phyloP scores from a whole-genome alignment of 306 rosid species.

The Rosa rugosa region DNA sequence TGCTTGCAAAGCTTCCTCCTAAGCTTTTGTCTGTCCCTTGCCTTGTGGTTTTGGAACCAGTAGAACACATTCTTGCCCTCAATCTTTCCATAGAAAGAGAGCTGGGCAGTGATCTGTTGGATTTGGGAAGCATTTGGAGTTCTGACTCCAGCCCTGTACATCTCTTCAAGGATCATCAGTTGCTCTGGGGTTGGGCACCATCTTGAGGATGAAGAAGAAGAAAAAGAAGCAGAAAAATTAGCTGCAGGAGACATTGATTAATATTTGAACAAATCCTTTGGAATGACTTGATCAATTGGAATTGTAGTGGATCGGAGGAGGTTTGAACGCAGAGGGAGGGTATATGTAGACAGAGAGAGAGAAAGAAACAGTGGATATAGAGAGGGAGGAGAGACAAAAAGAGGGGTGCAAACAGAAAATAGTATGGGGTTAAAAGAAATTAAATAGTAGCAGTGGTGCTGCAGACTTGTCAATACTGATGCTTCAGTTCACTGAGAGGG shows the following conservation, averaged over 20 bases:
- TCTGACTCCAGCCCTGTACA: conserved; percentile 72
- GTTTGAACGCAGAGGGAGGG: conserved; percentile 9
- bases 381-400: conserved; percentile 47
- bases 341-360: conserved; percentile 51
- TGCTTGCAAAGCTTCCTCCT: conserved; percentile 78
- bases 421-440: conserved; percentile 28
- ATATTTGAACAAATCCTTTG: neutral
- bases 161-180: conserved; percentile 84
- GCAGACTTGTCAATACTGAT: conserved; percentile 35
- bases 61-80: conserved; percentile 94
- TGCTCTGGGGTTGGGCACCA: conserved; percentile 97
- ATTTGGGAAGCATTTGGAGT: conserved; percentile 89
- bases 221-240: conserved; percentile 22
- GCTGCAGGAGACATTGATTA: conserved; percentile 54
- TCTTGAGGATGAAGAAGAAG: conserved; percentile 50
- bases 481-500: neutral
- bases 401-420: conserved; percentile 26
- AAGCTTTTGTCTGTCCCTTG: conserved; percentile 85
- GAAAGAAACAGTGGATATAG: conserved; percentile 45
- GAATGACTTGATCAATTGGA: neutral
- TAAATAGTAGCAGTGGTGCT: conserved; percentile 34
- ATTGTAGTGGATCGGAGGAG: neutral
- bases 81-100: conserved; percentile 83
- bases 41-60: conserved; percentile 98
- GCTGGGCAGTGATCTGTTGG: conserved; percentile 81